These are phyloP conservation scores for Oenanthe sinensis DNA, from an alignment of 129 eudicot species.

Conservation along the genomic window DNA sequence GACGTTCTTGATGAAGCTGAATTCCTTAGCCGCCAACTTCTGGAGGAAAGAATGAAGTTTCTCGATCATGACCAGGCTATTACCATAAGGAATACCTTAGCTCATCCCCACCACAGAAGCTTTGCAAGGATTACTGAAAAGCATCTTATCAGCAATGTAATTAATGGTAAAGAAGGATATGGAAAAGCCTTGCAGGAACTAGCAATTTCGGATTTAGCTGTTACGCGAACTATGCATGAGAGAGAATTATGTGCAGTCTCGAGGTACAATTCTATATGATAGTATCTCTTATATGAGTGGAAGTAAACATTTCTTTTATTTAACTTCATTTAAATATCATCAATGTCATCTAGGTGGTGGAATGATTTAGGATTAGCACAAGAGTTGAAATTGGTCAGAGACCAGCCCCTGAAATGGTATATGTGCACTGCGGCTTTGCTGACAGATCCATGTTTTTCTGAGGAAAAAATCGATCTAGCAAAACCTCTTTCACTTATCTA, in stretches of 20 bases:
- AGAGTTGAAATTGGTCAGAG: background rate
- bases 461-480: background rate
- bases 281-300: background rate
- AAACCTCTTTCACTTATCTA: background rate
- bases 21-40: background rate
- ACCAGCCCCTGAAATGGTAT: constrained; percentile 7
- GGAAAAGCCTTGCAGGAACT: constrained; percentile 1
- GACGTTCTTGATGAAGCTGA: background rate
- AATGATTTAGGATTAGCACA: background rate
- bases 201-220: background rate
- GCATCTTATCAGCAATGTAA: background rate
- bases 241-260: background rate
- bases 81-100: background rate
- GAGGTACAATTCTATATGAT: background rate
- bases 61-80: background rate
- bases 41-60: background rate
- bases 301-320: background rate
- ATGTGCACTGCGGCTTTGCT: background rate
- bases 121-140: background rate
- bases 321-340: background rate
- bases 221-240: background rate
- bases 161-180: background rate
- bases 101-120: background rate
- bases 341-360: constrained; percentile 2
- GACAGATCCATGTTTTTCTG: background rate